Percentiles rank a stretch among this genome's conserved stretches.
phyloP scores from a whole-genome alignment of 2,329 filamentous ascomycete genomes.

The Rhinocladiella mackenziei region DNA sequence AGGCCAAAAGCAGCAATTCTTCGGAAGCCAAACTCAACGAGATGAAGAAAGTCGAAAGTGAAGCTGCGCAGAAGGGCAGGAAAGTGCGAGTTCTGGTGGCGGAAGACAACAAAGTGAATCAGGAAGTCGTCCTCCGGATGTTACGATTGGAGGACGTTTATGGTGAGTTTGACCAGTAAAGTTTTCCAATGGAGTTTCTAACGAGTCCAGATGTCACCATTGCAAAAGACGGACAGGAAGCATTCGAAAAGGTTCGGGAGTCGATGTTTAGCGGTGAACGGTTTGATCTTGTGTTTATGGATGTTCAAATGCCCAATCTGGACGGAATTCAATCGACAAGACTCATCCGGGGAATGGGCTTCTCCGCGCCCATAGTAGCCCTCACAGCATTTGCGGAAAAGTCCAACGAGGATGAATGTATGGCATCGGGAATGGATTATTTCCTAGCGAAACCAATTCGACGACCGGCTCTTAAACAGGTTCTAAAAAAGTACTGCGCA shows the following conservation, averaged over 20 bases:
- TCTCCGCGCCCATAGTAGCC: slow-evolving; percentile 82
- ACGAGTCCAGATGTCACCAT: slow-evolving; percentile 73
- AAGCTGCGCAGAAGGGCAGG: slow-evolving; percentile 51
- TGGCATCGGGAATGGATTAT: slow-evolving; percentile 88
- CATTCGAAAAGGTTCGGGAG: slow-evolving; percentile 77
- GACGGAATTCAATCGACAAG: slow-evolving; percentile 83
- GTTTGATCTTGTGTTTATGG: slow-evolving; percentile 93
- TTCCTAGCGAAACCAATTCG: slow-evolving; percentile 75
- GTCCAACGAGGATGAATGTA: slow-evolving; percentile 78
- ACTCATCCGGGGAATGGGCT: slow-evolving; percentile 80
- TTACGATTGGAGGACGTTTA: slow-evolving; percentile 49
- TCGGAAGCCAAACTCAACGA: slow-evolving; percentile 61
- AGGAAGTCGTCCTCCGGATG: slow-evolving; percentile 61
- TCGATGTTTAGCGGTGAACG: slow-evolving; percentile 68
- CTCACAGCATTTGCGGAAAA: slow-evolving; percentile 88
- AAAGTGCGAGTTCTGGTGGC: slow-evolving; percentile 81
- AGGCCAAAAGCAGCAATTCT: slow-evolving; percentile 35
- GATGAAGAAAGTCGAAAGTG: slow-evolving; percentile 62
- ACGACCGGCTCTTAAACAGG: slow-evolving; percentile 78
- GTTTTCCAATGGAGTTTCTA: slow-evolving; percentile 55
- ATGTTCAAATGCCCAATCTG: slow-evolving; percentile 89
- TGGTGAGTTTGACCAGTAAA: slow-evolving; percentile 31
- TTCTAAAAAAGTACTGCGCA: slow-evolving; percentile 73
- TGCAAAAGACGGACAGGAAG: slow-evolving; percentile 81
- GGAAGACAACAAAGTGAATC: slow-evolving; percentile 67